Conservation (phyloP, 139 green algal species). For the Tetraselmis striata region DNA sequence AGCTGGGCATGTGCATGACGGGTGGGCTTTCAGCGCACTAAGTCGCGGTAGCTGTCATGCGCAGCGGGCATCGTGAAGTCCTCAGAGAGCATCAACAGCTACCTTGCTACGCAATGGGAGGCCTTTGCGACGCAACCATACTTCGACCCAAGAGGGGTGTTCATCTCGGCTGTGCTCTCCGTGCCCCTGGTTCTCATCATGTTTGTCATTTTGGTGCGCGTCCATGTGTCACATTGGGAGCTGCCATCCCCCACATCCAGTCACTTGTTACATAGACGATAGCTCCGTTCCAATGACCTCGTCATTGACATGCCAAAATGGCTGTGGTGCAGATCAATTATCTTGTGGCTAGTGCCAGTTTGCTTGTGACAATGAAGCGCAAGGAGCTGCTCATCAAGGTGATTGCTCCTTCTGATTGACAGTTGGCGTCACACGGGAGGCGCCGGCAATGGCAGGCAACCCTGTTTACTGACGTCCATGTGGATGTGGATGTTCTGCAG, state of each 20-base stretch:
- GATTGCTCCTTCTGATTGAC: too few relatives aligned
- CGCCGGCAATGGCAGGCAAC: too few relatives aligned
- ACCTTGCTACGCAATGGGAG: constrained; percentile 29
- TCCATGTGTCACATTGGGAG: constrained; percentile 1
- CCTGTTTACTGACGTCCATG: too few relatives aligned
- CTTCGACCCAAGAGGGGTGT: constrained; percentile 46
- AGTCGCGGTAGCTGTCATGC: neutral
- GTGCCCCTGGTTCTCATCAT: constrained; percentile 43
- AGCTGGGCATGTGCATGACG: constrained; percentile 5
- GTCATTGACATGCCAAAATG: too few relatives aligned
- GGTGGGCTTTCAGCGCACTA: neutral
- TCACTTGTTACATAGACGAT: neutral
- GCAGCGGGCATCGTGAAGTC: constrained; percentile 34
- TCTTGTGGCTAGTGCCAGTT: constrained; percentile 6
- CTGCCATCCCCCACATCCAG: neutral
- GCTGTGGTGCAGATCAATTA: constrained; percentile 30
- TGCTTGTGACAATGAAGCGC: constrained; percentile 42
- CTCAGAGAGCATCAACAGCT: constrained; percentile 38
- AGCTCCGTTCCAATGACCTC: too few relatives aligned
- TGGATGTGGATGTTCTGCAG: too few relatives aligned
- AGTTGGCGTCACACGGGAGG: too few relatives aligned
- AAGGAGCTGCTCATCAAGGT: constrained; percentile 32
- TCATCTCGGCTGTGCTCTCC: constrained; percentile 39
- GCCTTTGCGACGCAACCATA: constrained; percentile 44
- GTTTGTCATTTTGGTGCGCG: constrained; percentile 39